Evolutionary conservation across 176 grass and related monocot species (phyloP).

Genomic region (Otatea glauca): DNA sequence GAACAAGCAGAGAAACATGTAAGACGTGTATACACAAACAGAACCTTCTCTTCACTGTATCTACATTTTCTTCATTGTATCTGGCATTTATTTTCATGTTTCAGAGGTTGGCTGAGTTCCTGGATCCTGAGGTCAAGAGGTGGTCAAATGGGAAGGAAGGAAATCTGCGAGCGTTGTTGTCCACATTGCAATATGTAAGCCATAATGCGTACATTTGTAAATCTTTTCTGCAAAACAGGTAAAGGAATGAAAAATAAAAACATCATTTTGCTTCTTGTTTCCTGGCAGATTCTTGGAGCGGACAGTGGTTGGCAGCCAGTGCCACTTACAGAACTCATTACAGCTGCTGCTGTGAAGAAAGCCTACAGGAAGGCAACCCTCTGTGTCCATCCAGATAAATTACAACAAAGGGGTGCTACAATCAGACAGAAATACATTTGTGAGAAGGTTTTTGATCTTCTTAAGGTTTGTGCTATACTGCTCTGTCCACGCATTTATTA

Average conservation of each 20-base stretch:
- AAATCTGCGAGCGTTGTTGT: conserved; percentile 89
- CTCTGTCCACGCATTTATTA: not conserved
- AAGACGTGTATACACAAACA: conserved; percentile 38
- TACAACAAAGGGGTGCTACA: conserved; percentile 92
- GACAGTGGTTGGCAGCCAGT: conserved; percentile 95
- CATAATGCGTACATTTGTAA: not conserved
- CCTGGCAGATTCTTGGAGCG: conserved; percentile 74
- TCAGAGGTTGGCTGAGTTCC: conserved; percentile 91
- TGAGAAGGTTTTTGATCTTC: conserved; percentile 97
- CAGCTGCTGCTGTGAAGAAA: conserved; percentile 84
- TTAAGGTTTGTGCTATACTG: conserved; percentile 63
- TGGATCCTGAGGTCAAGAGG: conserved; percentile 91
- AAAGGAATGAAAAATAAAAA: not conserved
- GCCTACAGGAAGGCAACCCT: conserved; percentile 94
- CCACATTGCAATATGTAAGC: conserved; percentile 94
- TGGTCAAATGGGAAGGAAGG: conserved; percentile 99
- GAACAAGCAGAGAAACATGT: conserved; percentile 96
- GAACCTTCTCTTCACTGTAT: not conserved
- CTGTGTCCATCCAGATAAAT: conserved; percentile 93
- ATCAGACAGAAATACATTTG: conserved; percentile 95
- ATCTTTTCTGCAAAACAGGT: not conserved
- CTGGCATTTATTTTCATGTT: conserved; percentile 18
- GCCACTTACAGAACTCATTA: conserved; percentile 91
- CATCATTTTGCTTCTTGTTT: not conserved
- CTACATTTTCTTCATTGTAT: conserved; percentile 36